Base-by-base conservation (phyloP, 2,329 filamentous ascomycete species). In the Fusarium chuoi region DNA sequence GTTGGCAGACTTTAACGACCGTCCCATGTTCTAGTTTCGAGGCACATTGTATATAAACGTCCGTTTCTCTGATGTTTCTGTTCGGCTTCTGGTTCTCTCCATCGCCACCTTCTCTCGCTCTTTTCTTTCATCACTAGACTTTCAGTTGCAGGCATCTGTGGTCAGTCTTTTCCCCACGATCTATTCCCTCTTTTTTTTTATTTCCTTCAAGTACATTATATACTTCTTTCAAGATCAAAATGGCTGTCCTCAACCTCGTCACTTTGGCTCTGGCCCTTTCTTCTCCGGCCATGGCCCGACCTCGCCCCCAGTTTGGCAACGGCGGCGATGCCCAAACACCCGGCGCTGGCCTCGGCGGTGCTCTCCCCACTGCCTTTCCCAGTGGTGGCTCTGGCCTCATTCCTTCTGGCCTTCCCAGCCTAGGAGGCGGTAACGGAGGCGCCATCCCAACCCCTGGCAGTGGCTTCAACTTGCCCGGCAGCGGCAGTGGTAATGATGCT, bases 81-180 rank as follows among this genome's bases (percentile, higher is more conserved):
- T 46, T 61, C 46, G 38, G 39, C 22, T 62, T 63, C 54, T 56
- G 60, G 51, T 71, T 66, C 67, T 75, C 66, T 71, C 57, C 77
- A 77, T 78, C 75, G 65, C 72, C 70, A 58, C 66, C 49, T 66
- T 77, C 58, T 51, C 54, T 64, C 68, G 42, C 65, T 77, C 61
- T 63, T 75, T 77, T 67, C 65, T 69, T 78, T 78, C 70, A 73
- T 67, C 54, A 54, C 64, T 39, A 65, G 73, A 73, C 71, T 68
- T 74, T 68, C 75, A 78, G 77, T 76, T 78, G 77, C 77, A 69
- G 77, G 70, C 77, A 77, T 74, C 77, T 78, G 77, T 76, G 72
- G 65, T 77, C 58, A 72, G 68, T 78, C 64, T 60, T 58, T 76
- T 72, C n/a, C 46, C 58, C 58, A 71, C 63, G 49, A 65, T 69